phyloP scores from a whole-genome alignment of 768 basidiomycete species.

The Trametes gibbosa region DNA sequence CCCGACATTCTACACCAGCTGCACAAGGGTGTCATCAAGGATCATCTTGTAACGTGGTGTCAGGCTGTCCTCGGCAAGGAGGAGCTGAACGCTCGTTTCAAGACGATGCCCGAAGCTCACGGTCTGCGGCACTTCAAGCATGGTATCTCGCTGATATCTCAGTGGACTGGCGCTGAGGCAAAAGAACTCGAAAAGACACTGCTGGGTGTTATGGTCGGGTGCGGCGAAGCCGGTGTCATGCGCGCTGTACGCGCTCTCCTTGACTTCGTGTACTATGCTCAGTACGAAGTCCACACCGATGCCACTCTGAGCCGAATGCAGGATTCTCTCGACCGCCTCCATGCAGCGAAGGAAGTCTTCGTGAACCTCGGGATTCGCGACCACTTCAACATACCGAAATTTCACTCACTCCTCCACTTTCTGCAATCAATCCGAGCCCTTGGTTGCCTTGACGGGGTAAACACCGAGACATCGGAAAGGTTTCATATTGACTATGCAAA shows the following conservation, averaged over 20 bases:
- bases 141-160: conserved; percentile 16
- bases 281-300: conserved; percentile 14
- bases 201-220: conserved; percentile 16
- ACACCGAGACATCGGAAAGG: conserved; percentile 23
- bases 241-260: conserved; percentile 14
- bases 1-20: conserved; percentile 46
- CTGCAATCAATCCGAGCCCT: conserved; percentile 25
- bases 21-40: conserved; percentile 43
- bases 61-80: conserved; percentile 10
- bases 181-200: conserved; percentile 22
- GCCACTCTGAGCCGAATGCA: conserved; percentile 9
- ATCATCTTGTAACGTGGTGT: conserved; percentile 41
- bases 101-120: neutral
- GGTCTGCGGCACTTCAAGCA: conserved; percentile 17
- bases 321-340: conserved; percentile 32
- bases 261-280: conserved; percentile 29
- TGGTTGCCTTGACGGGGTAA: conserved; percentile 36
- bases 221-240: conserved; percentile 6
- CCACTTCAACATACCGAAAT: conserved; percentile 42
- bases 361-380: conserved; percentile 31
- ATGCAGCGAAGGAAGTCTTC: conserved; percentile 37
- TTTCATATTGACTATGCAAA: conserved; percentile 24
- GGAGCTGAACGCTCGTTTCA: conserved; percentile 17
- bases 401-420: conserved; percentile 39
- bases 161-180: conserved; percentile 25